Conservation (phyloP, 371 early-diverging fungal genomes). For the Conidiobolus incongruus region DNA sequence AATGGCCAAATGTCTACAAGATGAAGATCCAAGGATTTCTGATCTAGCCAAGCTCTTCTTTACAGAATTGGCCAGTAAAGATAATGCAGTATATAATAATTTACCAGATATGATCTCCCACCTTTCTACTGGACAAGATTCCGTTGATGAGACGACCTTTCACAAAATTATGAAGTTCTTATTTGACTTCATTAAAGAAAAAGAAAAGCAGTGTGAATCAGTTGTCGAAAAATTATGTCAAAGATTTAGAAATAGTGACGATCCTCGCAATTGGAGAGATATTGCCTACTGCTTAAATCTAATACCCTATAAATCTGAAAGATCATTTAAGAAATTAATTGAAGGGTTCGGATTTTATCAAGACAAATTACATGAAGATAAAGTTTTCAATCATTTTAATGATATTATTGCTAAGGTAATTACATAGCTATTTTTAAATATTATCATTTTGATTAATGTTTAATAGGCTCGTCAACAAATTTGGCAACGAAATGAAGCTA, state of each 20-base stretch:
- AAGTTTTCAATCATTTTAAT: slow-evolving; percentile 50
- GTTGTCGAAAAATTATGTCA: slow-evolving; percentile 86
- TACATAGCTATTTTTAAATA: no score
- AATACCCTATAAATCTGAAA: slow-evolving; percentile 66
- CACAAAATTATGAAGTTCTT: no score
- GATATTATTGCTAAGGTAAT: slow-evolving; percentile 68
- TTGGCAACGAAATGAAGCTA: background rate
- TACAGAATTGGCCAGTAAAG: slow-evolving; percentile 82
- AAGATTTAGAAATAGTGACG: slow-evolving; percentile 56
- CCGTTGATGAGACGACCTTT: slow-evolving; percentile 39
- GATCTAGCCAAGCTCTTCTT: slow-evolving; percentile 88
- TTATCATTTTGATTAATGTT: background rate
- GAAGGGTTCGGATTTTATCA: slow-evolving; percentile 60
- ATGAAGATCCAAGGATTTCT: slow-evolving; percentile 61
- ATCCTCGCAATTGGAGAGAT: slow-evolving; percentile 69
- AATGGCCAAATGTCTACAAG: slow-evolving; percentile 89
- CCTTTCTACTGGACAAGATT: slow-evolving; percentile 28
- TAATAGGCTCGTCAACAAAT: background rate
- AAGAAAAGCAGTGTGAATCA: slow-evolving; percentile 83
- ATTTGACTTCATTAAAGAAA: no score
- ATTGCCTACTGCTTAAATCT: slow-evolving; percentile 77
- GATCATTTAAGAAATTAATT: slow-evolving; percentile 51
- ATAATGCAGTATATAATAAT: slow-evolving; percentile 94
- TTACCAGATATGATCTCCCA: slow-evolving; percentile 90
- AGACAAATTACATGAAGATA: slow-evolving; percentile 66